Conservation (phyloP, 768 basidiomycete species). For the Xerocomus brunneocitrinus region DNA sequence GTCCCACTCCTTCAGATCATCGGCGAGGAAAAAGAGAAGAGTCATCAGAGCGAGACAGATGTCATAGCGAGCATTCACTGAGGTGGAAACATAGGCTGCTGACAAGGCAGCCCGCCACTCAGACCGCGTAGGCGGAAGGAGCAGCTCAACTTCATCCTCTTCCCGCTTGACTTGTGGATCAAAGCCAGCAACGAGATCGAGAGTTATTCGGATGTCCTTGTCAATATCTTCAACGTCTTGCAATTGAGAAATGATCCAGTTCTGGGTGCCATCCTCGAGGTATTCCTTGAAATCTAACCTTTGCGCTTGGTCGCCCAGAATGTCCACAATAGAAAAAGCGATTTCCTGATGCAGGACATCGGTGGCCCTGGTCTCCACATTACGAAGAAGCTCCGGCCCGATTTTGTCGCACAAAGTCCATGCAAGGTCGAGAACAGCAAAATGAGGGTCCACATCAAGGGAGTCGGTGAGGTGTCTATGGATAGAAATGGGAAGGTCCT, state of each 20-base stretch:
- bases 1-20: slow-evolving; percentile 60
- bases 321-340: slow-evolving; percentile 72
- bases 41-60: slow-evolving; percentile 61
- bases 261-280: slow-evolving; percentile 55
- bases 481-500: slow-evolving; percentile 64
- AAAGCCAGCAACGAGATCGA: slow-evolving; percentile 70
- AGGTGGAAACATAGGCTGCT: slow-evolving; percentile 56
- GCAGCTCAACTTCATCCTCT: slow-evolving; percentile 61
- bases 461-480: slow-evolving; percentile 46
- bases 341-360: slow-evolving; percentile 74
- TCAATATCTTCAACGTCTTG: slow-evolving; percentile 55
- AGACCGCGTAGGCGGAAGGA: slow-evolving; percentile 49
- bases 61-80: slow-evolving; percentile 72
- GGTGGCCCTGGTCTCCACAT: slow-evolving; percentile 53
- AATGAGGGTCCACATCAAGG: slow-evolving; percentile 45
- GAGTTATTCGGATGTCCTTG: slow-evolving; percentile 47
- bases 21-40: slow-evolving; percentile 67
- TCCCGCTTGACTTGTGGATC: slow-evolving; percentile 70
- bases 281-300: slow-evolving; percentile 49
- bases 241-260: slow-evolving; percentile 59
- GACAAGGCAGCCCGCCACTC: slow-evolving; percentile 61
- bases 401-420: slow-evolving; percentile 61
- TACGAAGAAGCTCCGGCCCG: slow-evolving; percentile 52
- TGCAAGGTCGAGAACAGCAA: slow-evolving; percentile 53
- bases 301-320: slow-evolving; percentile 61